Evolutionary conservation across 768 basidiomycete species (phyloP).

Genomic region (Lentinus tigrinus): DNA sequence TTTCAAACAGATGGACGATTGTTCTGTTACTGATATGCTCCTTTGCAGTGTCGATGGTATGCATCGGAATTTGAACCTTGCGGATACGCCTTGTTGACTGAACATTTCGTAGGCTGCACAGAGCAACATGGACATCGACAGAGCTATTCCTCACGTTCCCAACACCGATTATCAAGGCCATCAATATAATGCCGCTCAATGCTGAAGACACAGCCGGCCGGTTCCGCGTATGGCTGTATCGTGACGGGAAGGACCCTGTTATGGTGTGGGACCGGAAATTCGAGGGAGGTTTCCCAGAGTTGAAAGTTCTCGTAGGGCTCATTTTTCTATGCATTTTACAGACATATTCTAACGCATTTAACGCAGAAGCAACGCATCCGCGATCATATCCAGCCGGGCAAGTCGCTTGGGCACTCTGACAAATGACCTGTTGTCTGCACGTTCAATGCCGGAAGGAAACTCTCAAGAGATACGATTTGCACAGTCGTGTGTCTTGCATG

Average conservation of each 20-base stretch:
- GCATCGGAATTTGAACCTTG: neutral
- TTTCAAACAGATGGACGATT: neutral
- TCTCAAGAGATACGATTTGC: neutral
- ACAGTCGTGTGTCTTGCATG: neutral
- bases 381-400: conserved; percentile 77
- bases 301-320: conserved; percentile 73
- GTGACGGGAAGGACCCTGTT: conserved; percentile 36
- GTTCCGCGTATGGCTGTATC: conserved; percentile 85
- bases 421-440: conserved; percentile 24
- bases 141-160: conserved; percentile 92
- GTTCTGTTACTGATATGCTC: neutral
- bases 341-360: neutral
- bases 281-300: conserved; percentile 90
- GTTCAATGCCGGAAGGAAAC: neutral
- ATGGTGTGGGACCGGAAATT: conserved; percentile 89
- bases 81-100: neutral
- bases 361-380: conserved; percentile 85
- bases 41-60: conserved; percentile 75
- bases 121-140: conserved; percentile 92
- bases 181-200: conserved; percentile 74
- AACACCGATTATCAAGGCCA: conserved; percentile 63
- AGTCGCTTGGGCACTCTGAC: conserved; percentile 88
- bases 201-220: conserved; percentile 83
- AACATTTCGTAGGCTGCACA: conserved; percentile 68
- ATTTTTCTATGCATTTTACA: neutral